Evolutionary conservation across 2,329 filamentous ascomycete genomes (phyloP), one percentile per base, ranked within the genome.

Genomic region (Paraconiothyrium sp.): DNA sequence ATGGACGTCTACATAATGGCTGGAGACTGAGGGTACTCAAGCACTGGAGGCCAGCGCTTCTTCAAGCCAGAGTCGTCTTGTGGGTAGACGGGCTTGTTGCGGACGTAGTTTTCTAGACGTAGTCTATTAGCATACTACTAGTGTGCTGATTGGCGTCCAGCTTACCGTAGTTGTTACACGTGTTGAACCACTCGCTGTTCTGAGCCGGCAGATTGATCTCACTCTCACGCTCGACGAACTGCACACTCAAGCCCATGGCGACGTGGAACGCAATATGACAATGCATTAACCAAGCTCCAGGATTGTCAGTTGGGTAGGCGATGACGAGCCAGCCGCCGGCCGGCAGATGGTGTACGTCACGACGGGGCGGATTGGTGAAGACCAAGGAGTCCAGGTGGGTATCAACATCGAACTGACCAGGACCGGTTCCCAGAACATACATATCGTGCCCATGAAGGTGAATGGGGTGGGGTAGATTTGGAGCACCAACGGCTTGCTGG

Each of bases 251-350:
- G 8, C 72, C 72, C 67, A 68, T 69, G 27, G 66, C 67, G 2
- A 74, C 69, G 41, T 77, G 75, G 63, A 72, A 76, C 8, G 68
- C 70, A 58, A 73, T 74, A 24, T 72, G 70, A 51, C 68, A 72
- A 44, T 72, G 70, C 68, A 71, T 71, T 4, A 76, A 57, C 74
- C 75, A 77, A 14, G 72, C 71, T 22, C 85, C 85, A 2, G 85
- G 84, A 68, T 86, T 86, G 56, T 80, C 77, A 1, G 83, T 82
- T 51, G 75, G 70, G 72, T 85, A 85, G 41, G 84, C 83, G 41
- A 87, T 71, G 24, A 86, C 82, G 11, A 80, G 81, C 70, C 82
- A 82, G 6, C 77, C 78, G 2, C 57, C 57, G 3, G 57, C 66
- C 0, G 68, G 76, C 4, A 79, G 68, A 37, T 74, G 64, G 20